Conservation (phyloP, 331 rosid species). For the Quercus lobata region DNA sequence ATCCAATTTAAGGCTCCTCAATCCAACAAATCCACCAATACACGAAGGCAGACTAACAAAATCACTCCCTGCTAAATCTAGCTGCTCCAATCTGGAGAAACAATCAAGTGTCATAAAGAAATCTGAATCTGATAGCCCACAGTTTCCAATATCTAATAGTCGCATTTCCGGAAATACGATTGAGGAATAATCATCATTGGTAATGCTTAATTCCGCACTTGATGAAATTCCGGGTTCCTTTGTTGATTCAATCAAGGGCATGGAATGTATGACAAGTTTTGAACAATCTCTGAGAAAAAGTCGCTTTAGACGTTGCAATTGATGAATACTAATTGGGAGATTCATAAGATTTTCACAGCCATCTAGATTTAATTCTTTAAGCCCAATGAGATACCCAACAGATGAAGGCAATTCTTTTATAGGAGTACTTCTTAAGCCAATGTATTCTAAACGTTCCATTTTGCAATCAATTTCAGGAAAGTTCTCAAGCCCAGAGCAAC, state of each 20-base stretch:
- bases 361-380: neutral
- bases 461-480: neutral
- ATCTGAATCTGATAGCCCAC: too few relatives aligned
- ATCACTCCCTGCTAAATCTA: too few relatives aligned
- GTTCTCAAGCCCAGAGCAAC: neutral
- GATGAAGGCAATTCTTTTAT: slow-evolving; percentile 33
- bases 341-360: slow-evolving; percentile 13
- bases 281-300: neutral
- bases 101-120: too few relatives aligned
- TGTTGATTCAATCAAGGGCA: neutral
- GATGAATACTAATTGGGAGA: slow-evolving; percentile 7
- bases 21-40: too few relatives aligned
- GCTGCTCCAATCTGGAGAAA: too few relatives aligned
- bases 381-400: neutral
- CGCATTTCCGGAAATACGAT: neutral
- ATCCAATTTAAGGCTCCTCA: too few relatives aligned
- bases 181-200: too few relatives aligned
- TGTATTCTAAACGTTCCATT: too few relatives aligned
- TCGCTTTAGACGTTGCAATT: slow-evolving; percentile 6
- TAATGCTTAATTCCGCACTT: neutral
- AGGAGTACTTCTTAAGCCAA: slow-evolving; percentile 8
- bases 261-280: neutral
- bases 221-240: neutral
- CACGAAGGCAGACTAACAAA: too few relatives aligned
- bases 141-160: neutral